Evolutionary conservation across 2,329 filamentous ascomycete genomes (phyloP), one percentile per base, ranked within the genome.

Genomic region (Aspergillus terreus): DNA sequence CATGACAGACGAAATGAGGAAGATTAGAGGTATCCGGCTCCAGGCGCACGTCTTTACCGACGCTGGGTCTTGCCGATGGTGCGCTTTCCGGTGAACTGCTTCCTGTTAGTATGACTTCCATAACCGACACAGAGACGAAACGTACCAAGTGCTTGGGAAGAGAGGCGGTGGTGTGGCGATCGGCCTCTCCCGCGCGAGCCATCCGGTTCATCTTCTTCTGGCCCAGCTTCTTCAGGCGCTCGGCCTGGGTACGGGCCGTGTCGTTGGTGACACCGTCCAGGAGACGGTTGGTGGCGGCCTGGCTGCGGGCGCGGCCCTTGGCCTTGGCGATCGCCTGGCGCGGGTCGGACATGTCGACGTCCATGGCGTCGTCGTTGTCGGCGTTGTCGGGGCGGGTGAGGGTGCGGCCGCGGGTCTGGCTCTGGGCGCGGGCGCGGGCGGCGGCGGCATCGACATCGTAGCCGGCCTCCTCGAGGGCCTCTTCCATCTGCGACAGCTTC

Each of bases 151-250:
- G 94, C 78, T 95, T 99, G 57, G 86, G 83, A 73, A 95, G 76
- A 48, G 88, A 82, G 35, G 88, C 88, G 50, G 86, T 86, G 56
- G 85, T 84, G 76, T 97, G 92, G 70, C 95, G 85, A 80, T 99
- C 94, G 56, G 87, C 92, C 78, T 99, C 94, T 80, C 94, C 94
- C 80, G 95, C 90, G 72, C 92, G 86, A 42, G 94, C 94, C 87
- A 95, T 94, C 59, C 92, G 84, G 79, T 99, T 99, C 91, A 95
- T 96, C 83, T 91, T 92, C 82, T 92, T 91, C 85, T 99, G 95
- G 65, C 86, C 82, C 69, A 99, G 76, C 82, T 96, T 97, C 69
- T 85, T 82, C 70, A 95, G 78, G 65, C 87, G 85, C 73, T 96
- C 92, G 35, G 90, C 91, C 82, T 92, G 95, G 54, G 79, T 81